These are phyloP conservation scores for Daldinia grandis DNA, from an alignment of 495 filamentous ascomycete species.

Conservation along the genomic window DNA sequence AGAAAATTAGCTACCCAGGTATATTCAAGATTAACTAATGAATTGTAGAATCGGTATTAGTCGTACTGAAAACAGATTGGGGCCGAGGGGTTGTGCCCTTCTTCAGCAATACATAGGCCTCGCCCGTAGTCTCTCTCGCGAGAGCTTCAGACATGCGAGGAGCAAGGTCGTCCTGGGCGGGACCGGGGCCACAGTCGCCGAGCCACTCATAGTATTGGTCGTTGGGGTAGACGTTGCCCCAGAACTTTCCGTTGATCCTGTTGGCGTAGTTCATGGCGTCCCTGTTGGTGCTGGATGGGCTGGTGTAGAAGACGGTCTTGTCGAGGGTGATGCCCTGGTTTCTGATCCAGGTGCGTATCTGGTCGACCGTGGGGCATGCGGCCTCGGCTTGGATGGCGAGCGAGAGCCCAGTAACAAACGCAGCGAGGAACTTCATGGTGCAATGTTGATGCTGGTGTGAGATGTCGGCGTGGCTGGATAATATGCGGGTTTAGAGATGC, in stretches of 20 bases:
- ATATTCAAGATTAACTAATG: background rate
- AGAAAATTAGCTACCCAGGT: background rate
- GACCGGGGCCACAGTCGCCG: background rate
- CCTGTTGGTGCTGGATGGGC: background rate
- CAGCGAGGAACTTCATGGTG: background rate
- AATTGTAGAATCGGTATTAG: background rate
- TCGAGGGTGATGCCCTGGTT: background rate
- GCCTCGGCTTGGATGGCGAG: background rate
- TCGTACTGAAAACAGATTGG: background rate
- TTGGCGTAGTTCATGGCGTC: constrained; percentile 1
- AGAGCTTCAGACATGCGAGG: background rate
- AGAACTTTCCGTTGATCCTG: background rate
- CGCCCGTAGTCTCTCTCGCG: background rate
- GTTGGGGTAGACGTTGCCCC: background rate
- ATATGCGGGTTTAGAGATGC: background rate
- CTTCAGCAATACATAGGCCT: background rate
- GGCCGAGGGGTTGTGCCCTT: background rate
- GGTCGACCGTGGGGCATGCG: background rate
- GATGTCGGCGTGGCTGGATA: background rate
- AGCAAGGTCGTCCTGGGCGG: background rate
- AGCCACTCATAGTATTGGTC: background rate
- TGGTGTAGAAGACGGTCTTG: background rate
- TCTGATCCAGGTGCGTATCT: background rate
- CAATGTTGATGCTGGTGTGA: background rate
- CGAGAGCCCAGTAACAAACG: background rate